These are phyloP conservation scores for Sorghum bicolor DNA, from an alignment of 176 grass and related monocot species.

Conservation along the genomic window DNA sequence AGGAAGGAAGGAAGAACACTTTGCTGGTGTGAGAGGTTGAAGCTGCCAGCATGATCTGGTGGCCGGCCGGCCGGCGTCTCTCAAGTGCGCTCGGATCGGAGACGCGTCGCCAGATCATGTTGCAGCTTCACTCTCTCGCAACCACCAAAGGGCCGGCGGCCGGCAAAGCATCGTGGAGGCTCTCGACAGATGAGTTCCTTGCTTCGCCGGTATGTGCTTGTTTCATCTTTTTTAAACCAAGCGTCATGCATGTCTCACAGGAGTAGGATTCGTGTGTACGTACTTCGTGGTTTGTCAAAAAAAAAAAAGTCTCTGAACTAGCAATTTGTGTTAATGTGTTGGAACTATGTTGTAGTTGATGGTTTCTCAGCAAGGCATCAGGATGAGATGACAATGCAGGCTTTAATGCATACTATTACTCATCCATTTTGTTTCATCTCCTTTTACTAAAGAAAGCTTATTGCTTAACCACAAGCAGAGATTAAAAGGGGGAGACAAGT, in stretches of 20 bases:
- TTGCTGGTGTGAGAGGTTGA: constrained; percentile 58
- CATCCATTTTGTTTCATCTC: neutral
- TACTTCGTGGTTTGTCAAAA: neutral
- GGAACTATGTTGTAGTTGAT: neutral
- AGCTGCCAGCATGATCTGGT: constrained; percentile 74
- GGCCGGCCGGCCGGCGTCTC: neutral
- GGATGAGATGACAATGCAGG: neutral
- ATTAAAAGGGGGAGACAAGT: neutral
- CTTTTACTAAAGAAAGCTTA: neutral
- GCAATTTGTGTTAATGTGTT: neutral
- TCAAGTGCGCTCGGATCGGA: neutral
- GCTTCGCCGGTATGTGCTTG: neutral
- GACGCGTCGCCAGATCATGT: constrained; percentile 42
- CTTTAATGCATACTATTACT: neutral
- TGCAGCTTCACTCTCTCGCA: constrained; percentile 60
- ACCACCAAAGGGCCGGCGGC: constrained; percentile 31
- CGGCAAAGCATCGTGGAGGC: neutral
- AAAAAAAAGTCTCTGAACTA: neutral
- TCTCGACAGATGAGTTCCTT: neutral
- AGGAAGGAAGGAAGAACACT: neutral
- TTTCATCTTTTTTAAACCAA: neutral
- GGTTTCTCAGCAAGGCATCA: neutral
- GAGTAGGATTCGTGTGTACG: neutral
- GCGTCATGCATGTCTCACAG: neutral
- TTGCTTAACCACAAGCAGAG: neutral